Evolutionary conservation across 129 eudicot species (phyloP).

Genomic region (Scalesia atractyloides): DNA sequence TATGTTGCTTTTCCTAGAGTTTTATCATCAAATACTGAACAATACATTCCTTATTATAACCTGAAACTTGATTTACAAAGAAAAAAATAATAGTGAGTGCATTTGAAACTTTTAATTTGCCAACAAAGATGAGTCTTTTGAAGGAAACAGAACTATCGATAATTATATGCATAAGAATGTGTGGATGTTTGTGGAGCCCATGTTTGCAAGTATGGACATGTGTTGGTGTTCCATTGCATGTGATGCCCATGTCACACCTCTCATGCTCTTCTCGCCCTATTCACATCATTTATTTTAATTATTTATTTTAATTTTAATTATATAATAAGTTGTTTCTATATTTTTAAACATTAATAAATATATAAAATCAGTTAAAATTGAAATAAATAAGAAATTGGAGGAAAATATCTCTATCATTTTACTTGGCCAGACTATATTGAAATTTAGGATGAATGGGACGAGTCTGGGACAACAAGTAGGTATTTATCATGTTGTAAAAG

Average conservation of each 20-base stretch:
- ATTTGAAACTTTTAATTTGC: neutral
- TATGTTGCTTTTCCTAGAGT: neutral
- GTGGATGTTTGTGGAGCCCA: neutral
- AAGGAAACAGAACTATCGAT: neutral
- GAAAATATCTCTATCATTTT: too few relatives aligned
- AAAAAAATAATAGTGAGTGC: neutral
- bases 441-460: too few relatives aligned
- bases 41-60: too few relatives aligned
- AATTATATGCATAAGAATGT: neutral
- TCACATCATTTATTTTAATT: neutral
- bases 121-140: conserved; percentile 7
- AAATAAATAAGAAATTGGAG: too few relatives aligned
- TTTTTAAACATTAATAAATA: too few relatives aligned
- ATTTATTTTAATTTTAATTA: neutral
- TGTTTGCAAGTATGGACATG: conserved; percentile 22
- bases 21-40: too few relatives aligned
- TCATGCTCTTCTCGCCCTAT: conserved; percentile 8
- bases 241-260: conserved; percentile 25
- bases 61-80: too few relatives aligned
- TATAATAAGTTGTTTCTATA: too few relatives aligned
- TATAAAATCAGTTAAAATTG: too few relatives aligned
- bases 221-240: conserved; percentile 40
- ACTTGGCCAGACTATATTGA: too few relatives aligned
- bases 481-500: too few relatives aligned
- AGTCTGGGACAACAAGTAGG: too few relatives aligned